Evolutionary conservation across 2,329 filamentous ascomycete genomes (phyloP).

Genomic region (Aspergillus vadensis): DNA sequence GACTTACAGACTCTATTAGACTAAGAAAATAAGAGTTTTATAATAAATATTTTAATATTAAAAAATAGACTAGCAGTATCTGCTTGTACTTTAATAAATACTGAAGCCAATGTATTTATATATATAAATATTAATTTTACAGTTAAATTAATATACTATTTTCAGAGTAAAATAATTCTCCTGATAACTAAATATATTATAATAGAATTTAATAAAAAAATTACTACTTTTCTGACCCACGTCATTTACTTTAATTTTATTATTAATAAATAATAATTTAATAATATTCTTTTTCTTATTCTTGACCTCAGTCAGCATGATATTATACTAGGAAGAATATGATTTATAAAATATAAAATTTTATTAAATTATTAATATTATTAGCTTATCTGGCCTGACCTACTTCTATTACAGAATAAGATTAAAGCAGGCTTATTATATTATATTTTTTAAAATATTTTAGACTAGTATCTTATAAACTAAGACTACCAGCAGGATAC

Average conservation of each 20-base stretch:
- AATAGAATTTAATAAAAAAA: background rate
- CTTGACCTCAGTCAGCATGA: background rate
- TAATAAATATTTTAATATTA: background rate
- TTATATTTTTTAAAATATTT: background rate
- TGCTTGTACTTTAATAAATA: too few species aligned
- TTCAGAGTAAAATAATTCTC: too few species aligned
- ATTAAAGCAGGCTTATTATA: background rate
- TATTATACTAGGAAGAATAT: background rate
- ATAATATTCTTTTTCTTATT: background rate
- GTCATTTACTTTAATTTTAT: background rate
- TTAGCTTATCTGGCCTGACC: rapidly evolving
- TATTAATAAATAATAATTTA: background rate
- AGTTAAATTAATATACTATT: background rate
- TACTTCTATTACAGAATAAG: background rate
- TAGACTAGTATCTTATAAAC: background rate
- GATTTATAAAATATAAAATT: background rate
- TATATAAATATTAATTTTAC: background rate
- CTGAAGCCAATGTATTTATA: background rate
- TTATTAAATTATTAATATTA: background rate
- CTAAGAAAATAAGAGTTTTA: background rate
- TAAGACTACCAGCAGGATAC: background rate
- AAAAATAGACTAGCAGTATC: background rate
- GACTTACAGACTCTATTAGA: background rate
- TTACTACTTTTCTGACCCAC: background rate
- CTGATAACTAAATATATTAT: background rate